Conservation (phyloP, 306 rosid species). For the Quercus cerris region DNA sequence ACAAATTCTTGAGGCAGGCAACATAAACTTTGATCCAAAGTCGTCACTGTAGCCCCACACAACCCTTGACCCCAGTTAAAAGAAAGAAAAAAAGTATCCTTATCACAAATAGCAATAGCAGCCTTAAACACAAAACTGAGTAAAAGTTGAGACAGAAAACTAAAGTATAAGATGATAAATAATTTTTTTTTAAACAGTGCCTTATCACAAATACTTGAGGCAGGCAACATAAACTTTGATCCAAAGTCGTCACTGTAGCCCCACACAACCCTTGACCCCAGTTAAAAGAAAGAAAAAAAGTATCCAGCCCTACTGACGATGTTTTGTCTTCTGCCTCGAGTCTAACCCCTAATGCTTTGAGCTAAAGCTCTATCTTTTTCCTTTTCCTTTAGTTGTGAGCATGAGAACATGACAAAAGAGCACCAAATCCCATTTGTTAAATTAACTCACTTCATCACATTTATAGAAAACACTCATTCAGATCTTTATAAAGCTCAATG, state of each 20-base stretch:
- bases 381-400: neutral
- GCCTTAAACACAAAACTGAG: neutral
- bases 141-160: constrained; percentile 2
- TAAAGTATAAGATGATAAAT: neutral
- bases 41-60: neutral
- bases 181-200: neutral
- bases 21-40: neutral
- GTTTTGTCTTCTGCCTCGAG: neutral
- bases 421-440: neutral
- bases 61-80: neutral
- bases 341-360: neutral
- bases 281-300: neutral
- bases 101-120: neutral
- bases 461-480: neutral
- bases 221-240: neutral
- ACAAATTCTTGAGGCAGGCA: neutral
- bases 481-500: neutral
- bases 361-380: neutral
- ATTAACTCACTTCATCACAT: neutral
- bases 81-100: too few relatives aligned
- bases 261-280: neutral
- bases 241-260: neutral
- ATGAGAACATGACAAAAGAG: neutral
- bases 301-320: neutral
- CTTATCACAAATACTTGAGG: neutral